phyloP scores from a whole-genome alignment of 768 basidiomycete species.

The Chalciporus sphaerocephalus region DNA sequence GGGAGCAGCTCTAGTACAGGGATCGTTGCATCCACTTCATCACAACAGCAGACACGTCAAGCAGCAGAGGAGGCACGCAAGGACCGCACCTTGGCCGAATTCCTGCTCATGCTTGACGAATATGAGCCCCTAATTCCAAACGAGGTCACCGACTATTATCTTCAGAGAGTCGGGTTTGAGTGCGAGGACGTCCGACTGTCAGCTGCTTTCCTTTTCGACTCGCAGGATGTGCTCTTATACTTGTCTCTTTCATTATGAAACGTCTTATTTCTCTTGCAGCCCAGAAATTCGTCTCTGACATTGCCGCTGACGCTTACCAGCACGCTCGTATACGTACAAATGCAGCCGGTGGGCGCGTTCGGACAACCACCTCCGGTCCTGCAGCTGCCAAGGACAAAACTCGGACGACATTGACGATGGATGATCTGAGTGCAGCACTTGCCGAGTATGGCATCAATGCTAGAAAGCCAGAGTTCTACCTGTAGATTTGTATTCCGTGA shows the following conservation, averaged over 20 bases:
- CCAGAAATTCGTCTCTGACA: constrained; percentile 97
- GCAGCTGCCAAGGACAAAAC: constrained; percentile 79
- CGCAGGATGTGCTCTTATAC: neutral
- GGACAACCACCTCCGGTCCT: constrained; percentile 51
- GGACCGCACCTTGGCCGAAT: constrained; percentile 88
- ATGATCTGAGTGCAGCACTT: constrained; percentile 88
- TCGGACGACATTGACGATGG: constrained; percentile 93
- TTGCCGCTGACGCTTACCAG: constrained; percentile 94
- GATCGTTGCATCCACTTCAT: constrained; percentile 13
- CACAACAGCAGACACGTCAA: constrained; percentile 53
- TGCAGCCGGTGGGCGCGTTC: constrained; percentile 67
- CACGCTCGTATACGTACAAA: constrained; percentile 95
- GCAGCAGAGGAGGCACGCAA: constrained; percentile 79
- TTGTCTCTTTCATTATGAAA: constrained; percentile 51
- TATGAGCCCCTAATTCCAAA: constrained; percentile 96
- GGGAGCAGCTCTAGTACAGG: constrained; percentile 17
- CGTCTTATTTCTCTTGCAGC: constrained; percentile 92
- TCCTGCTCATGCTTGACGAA: constrained; percentile 93
- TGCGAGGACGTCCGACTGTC: constrained; percentile 91
- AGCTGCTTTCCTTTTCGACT: constrained; percentile 25
- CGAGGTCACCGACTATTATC: constrained; percentile 96
- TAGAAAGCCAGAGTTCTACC: constrained; percentile 91
- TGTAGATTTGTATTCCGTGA: constrained; percentile 38
- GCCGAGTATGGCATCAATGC: constrained; percentile 95
- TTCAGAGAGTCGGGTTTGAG: constrained; percentile 93